Conservation (phyloP, 164 flowering plant species). For the Vitis rupestris region DNA sequence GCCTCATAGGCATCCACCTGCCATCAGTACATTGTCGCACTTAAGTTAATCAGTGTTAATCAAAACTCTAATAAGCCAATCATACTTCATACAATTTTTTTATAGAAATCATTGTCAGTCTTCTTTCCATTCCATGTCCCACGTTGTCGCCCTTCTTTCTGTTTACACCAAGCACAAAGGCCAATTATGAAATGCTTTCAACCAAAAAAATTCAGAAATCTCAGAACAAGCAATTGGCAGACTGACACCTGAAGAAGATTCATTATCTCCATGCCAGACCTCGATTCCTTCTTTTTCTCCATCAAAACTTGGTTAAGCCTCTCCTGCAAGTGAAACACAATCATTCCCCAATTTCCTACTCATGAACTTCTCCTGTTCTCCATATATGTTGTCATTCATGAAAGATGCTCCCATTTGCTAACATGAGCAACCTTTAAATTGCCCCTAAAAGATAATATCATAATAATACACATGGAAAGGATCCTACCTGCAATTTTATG, state of each 20-base stretch:
- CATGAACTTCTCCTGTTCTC: not conserved
- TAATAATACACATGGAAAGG: not conserved
- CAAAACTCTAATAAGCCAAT: constrained; percentile 1
- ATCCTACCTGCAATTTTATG: constrained; percentile 81
- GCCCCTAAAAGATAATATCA: not conserved
- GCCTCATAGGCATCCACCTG: constrained; percentile 94
- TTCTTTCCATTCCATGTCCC: constrained; percentile 99
- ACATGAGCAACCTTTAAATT: not conserved
- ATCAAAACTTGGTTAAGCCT: constrained; percentile 89
- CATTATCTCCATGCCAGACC: constrained; percentile 99
- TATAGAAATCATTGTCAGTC: constrained; percentile 88
- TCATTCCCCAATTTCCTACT: not conserved
- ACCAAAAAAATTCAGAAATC: not conserved
- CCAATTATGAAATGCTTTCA: not conserved
- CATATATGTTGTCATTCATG: not conserved
- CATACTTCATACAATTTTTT: constrained; percentile 76
- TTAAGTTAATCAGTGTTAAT: not conserved
- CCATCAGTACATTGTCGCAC: constrained; percentile 5
- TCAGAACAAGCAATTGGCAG: not conserved
- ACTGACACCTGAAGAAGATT: constrained; percentile 79
- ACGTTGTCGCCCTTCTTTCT: constrained; percentile 99
- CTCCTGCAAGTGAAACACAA: constrained; percentile 50
- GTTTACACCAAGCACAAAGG: constrained; percentile 21
- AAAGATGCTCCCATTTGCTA: not conserved
- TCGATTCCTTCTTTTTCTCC: constrained; percentile 99